Base-by-base conservation (phyloP, 768 basidiomycete genomes). In the Rhizopogon vulgaris region DNA sequence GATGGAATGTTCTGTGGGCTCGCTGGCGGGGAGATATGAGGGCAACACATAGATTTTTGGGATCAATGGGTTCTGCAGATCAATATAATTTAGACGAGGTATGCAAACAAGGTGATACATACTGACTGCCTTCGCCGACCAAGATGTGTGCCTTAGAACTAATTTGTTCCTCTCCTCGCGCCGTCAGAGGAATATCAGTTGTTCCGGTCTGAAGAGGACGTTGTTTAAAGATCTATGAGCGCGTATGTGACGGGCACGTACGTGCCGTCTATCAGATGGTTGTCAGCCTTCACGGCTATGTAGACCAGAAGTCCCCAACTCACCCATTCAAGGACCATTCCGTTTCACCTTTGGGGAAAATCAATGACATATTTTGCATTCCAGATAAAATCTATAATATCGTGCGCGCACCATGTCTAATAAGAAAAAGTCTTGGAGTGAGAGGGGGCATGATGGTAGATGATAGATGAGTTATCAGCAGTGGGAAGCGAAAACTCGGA, bases 261-360 rank as follows among this genome's bases (percentile, higher is more conserved):
- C 85, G 65, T 86, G 85, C 55, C 85, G 79, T 59, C 85, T 86
- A 56, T 41, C n/a, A 30, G 22, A 30, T 25, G 11, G 12, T 18
- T 15, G 55, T 43, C 22, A 18, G 38, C 38, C 27, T 38, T 52
- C 36, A 55, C 48, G 49, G 49, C 52, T 60, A 32, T 48, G 37
- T 40, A 46, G 34, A 37, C 1, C 4, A 3, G 14, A 48, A 32
- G 42, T 41, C 40, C 8, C 34, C 18, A 32, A 47, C 80, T 66
- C 52, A 85, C 82, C 92, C 93, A 59, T 87, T 93, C 40, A 86
- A 61, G 15, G 90, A 90, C 93, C 94, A 97, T 66, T 94, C 94
- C 1, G 94, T 97, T 73, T 96, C 88, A 30, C 92, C 89, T 91
- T 9, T 34, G 24, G 4, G 14, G 8, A 14, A 32, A n/a, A 34